Evolutionary conservation across 2,329 filamentous ascomycete genomes (phyloP).

Genomic region (Trichophyton schoenleinii): DNA sequence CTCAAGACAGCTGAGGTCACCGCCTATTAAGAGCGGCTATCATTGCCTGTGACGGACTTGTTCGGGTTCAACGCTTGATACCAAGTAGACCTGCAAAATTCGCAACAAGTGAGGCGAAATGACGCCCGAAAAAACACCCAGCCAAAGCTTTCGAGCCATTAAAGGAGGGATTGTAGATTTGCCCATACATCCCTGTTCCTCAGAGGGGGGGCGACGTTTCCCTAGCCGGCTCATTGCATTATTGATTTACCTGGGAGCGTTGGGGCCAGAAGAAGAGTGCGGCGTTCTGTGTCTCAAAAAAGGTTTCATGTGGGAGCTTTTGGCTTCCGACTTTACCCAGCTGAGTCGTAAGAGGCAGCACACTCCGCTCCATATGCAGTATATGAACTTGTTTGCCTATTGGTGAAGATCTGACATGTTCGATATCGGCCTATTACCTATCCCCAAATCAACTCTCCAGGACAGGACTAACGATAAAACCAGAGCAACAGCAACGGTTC

Average conservation of each 20-base stretch:
- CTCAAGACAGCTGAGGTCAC: neutral
- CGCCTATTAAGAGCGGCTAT: neutral
- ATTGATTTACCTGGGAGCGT: neutral
- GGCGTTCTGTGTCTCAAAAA: constrained; percentile 1
- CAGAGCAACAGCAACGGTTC: neutral
- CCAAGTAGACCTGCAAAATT: neutral
- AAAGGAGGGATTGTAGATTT: neutral
- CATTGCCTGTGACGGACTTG: neutral
- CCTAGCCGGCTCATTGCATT: neutral
- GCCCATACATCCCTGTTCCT: neutral
- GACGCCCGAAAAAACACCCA: neutral
- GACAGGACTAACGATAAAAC: neutral
- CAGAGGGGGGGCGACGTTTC: neutral
- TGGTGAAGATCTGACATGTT: neutral
- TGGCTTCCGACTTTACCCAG: neutral
- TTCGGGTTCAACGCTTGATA: neutral
- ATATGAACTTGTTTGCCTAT: neutral
- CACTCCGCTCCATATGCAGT: neutral
- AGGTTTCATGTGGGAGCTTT: neutral
- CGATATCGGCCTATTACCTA: neutral
- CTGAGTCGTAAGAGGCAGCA: neutral
- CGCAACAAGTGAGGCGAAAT: neutral
- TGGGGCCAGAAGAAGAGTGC: neutral
- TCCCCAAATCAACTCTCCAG: neutral
- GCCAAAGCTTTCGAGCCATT: neutral